phyloP scores from a whole-genome alignment of 225 moss, liverwort and hornwort species.

The Marchantia paleacea region DNA sequence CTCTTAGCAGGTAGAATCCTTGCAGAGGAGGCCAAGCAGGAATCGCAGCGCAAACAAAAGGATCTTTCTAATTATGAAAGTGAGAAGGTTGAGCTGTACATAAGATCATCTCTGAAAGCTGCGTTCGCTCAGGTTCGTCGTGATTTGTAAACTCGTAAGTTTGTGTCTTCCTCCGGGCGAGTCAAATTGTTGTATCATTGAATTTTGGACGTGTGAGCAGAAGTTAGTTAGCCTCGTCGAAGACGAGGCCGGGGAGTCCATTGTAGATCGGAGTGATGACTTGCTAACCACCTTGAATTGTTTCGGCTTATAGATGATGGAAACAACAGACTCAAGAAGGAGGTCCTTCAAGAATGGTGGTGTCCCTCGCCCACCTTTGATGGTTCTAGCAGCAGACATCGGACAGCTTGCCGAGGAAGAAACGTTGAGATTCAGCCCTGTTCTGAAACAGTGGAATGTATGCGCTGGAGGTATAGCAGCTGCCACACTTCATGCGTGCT shows the following conservation, averaged over 20 bases:
- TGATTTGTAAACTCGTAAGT: too few species aligned
- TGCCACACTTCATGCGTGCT: conserved; percentile 79
- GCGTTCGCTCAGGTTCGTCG: conserved; percentile 64
- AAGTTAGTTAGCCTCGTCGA: not conserved
- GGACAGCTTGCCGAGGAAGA: conserved; percentile 56
- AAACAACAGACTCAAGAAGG: conserved; percentile 48
- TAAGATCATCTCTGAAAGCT: conserved; percentile 70
- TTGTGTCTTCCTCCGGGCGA: too few species aligned
- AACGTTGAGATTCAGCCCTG: conserved; percentile 51
- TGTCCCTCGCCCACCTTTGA: conserved; percentile 56
- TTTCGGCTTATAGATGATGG: conserved; percentile 50
- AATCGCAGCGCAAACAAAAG: conserved; percentile 45
- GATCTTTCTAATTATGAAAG: conserved; percentile 43
- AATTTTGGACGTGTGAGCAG: too few species aligned
- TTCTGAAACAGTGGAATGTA: conserved; percentile 72
- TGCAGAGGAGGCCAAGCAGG: conserved; percentile 46
- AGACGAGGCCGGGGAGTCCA: not conserved
- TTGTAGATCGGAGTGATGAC: not conserved
- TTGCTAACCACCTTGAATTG: not conserved
- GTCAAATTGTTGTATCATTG: too few species aligned
- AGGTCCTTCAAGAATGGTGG: conserved; percentile 48
- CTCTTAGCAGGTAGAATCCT: conserved; percentile 57
- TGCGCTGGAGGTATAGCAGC: conserved; percentile 80
- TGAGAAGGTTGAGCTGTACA: conserved; percentile 60
- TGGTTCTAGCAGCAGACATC: conserved; percentile 64